Conservation (phyloP, 345 rosid species). For the Syzygium grande region DNA sequence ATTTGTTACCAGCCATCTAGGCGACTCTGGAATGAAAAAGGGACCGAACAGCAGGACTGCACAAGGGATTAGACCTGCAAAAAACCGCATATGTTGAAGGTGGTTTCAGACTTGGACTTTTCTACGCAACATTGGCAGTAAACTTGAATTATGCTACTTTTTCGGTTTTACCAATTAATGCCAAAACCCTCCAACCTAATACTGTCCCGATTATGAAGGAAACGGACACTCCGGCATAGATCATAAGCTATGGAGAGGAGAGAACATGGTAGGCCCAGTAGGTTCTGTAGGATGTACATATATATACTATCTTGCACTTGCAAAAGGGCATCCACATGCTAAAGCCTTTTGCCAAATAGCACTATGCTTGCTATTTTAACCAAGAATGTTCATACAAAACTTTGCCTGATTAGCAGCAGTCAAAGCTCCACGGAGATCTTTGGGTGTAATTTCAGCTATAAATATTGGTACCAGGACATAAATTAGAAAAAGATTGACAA, state of each 20-base stretch:
- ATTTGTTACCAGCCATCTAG: slow-evolving; percentile 25
- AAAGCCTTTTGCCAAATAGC: not conserved
- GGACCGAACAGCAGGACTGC: slow-evolving; percentile 5
- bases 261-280: not conserved
- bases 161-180: slow-evolving; percentile 47
- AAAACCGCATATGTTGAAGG: not conserved
- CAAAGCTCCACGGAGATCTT: slow-evolving; percentile 72
- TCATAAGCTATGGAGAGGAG: slow-evolving; percentile 53
- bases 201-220: slow-evolving; percentile 81
- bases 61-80: slow-evolving; percentile 8
- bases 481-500: not conserved
- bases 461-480: slow-evolving; percentile 65
- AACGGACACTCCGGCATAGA: slow-evolving; percentile 64
- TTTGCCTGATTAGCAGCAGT: slow-evolving; percentile 75
- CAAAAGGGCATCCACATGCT: not conserved
- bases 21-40: slow-evolving; percentile 13
- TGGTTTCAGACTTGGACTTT: not conserved
- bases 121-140: not conserved
- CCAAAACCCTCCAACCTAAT: slow-evolving; percentile 73
- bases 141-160: not conserved
- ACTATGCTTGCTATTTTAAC: not conserved
- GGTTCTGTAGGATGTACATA: not conserved
- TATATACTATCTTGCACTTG: not conserved
- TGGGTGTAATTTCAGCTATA: slow-evolving; percentile 87
- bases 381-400: not conserved